Conservation (phyloP, 2,329 filamentous ascomycete species). For the Pseudogymnoascus sp. region DNA sequence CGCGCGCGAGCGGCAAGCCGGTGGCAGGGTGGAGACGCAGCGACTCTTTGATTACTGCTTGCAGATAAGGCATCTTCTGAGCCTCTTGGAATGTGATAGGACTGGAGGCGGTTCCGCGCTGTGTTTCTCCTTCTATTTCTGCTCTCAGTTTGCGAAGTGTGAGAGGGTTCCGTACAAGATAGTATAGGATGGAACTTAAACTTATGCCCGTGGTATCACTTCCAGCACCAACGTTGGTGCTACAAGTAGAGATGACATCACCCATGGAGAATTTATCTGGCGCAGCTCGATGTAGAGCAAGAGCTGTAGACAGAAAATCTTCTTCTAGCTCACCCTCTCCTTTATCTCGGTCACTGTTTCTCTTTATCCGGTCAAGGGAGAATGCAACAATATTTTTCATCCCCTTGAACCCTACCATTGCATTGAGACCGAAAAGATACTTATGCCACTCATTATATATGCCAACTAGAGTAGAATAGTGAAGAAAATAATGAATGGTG, state of each 20-base stretch:
- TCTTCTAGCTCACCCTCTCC: slow-evolving; percentile 31
- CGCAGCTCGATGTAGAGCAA: slow-evolving; percentile 35
- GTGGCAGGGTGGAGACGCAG: not conserved
- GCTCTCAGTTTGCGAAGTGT: slow-evolving; percentile 13
- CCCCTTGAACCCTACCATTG: not conserved
- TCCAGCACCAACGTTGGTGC: slow-evolving; percentile 35
- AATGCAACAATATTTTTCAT: not conserved
- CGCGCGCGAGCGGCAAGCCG: not conserved
- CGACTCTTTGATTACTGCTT: not conserved
- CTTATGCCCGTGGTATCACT: slow-evolving; percentile 45
- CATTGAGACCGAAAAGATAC: not conserved
- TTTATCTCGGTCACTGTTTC: slow-evolving; percentile 27
- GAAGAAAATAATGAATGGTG: slow-evolving; percentile 31
- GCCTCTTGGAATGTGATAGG: slow-evolving; percentile 14
- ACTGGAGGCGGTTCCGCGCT: not conserved
- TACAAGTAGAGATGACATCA: slow-evolving; percentile 28
- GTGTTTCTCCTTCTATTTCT: slow-evolving; percentile 11
- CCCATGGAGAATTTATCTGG: slow-evolving; percentile 37
- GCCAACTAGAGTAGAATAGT: slow-evolving; percentile 35
- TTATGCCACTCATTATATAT: slow-evolving; percentile 36
- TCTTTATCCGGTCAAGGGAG: slow-evolving; percentile 22
- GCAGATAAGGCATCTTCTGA: slow-evolving; percentile 14
- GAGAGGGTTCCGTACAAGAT: slow-evolving; percentile 35
- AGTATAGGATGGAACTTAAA: slow-evolving; percentile 40
- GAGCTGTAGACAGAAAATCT: slow-evolving; percentile 37